phyloP scores from a whole-genome alignment of 1,284 basidiomycete species.

The Rhodotorula sp. region DNA sequence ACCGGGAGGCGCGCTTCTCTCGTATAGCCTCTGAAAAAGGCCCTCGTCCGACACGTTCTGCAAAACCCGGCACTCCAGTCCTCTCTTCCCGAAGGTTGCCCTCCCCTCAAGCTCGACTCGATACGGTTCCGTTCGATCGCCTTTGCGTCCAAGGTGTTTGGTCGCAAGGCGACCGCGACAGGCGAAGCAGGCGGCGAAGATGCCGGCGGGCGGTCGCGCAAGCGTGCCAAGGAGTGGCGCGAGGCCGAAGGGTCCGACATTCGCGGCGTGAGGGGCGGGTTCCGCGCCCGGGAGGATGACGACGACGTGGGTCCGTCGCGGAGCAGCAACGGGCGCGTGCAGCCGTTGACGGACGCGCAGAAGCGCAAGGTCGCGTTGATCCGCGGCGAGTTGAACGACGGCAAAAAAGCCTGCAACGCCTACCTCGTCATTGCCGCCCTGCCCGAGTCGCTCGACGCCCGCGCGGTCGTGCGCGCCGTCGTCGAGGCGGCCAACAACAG shows the following conservation, averaged over 20 bases:
- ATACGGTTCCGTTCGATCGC: conserved; percentile 86
- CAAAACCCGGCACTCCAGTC: conserved; percentile 69
- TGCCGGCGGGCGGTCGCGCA: conserved; percentile 48
- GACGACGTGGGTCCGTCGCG: background rate
- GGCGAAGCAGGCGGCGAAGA: conserved; percentile 47
- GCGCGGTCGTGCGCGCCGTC: conserved; percentile 63
- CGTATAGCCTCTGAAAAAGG: conserved; percentile 46
- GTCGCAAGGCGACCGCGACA: conserved; percentile 40
- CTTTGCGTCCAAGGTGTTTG: conserved; percentile 71
- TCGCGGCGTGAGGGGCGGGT: conserved; percentile 34
- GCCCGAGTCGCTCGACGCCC: conserved; percentile 45
- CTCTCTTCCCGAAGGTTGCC: conserved; percentile 60
- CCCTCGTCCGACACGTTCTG: conserved; percentile 49
- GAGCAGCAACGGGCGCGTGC: conserved; percentile 30
- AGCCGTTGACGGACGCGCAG: conserved; percentile 67
- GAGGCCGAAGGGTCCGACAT: conserved; percentile 42
- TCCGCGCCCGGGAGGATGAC: conserved; percentile 46
- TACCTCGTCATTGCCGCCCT: conserved; percentile 80
- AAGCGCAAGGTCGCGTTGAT: conserved; percentile 96
- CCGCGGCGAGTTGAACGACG: conserved; percentile 57
- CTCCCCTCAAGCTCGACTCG: conserved; percentile 68
- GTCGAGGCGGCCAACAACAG: conserved; percentile 68
- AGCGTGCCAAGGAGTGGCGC: conserved; percentile 64
- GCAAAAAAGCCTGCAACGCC: conserved; percentile 57
- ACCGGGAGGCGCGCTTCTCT: background rate